Base-by-base conservation (phyloP, 257 asterid species). In the Schizonepeta tenuifolia region DNA sequence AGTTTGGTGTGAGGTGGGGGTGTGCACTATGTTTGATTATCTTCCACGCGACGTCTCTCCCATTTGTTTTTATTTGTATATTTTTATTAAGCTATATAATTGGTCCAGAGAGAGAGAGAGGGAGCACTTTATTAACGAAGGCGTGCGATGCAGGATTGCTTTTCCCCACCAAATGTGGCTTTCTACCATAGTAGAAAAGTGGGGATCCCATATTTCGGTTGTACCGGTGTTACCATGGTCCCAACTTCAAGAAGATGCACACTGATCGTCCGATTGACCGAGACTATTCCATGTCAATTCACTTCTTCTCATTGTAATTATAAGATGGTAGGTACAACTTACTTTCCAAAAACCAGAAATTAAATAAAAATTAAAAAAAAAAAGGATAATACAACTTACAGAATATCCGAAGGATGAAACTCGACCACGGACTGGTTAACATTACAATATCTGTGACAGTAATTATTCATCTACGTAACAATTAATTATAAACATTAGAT, bases 141-240 rank as follows among this genome's bases (percentile, higher is more conserved):
- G 86, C 84, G 80, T 79, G 86, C 80, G 55, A 43, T 13, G 61
- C 67, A 76, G 15, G 69, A 73, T 54, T 61, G 56, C 78, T 74
- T 73, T 76, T 69, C 79, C 73, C 73, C 77, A 7, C 65, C 61
- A 38, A 65, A 63, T 24, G 71, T 70, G 79, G 67, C 80, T 71
- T 64, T 73, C 79, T 22, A 67, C 61, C 44, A 4, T 10, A 38
- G 14, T 70, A 73, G 73, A 43, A 15, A 22, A 51, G 79, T 76
- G 79, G 77, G 74, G 82, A 82, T 72, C 55, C 76, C 59, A 65
- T 76, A 78, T 66, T 72, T 43, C 68, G 26, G 51, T 18, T 56
- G 33, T 31, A 68, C 57, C 35, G 67, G 24, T 68, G 9, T 78
- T 79, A 58, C 44, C 77, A 31, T 82, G 83, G 78, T 82, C 80